Base-by-base conservation (phyloP, 1,284 basidiomycete species). In the Puccinia coronata region DNA sequence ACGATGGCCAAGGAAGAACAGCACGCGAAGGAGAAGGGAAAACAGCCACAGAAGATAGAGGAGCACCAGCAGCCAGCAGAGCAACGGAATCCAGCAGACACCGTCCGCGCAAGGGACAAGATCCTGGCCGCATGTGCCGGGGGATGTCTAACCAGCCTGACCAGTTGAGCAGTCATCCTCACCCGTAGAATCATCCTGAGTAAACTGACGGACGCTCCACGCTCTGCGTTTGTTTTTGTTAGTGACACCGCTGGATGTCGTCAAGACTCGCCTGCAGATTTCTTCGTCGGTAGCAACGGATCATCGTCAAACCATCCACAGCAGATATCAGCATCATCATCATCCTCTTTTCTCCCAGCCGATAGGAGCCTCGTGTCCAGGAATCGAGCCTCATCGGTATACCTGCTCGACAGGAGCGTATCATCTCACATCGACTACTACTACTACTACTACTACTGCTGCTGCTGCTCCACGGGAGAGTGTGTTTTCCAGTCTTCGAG, bases 171-270 rank as follows among this genome's bases (percentile, higher is more conserved):
- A 57, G 25, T 57, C n/a, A 57, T 57, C 55, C n/a, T 28, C n/a
- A 6, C 25, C 18, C 51, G 18, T 8, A 20, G n/a, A 53, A 53
- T 53, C 61, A 31, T 63, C 51, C n/a, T 53, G 51, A n/a, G 36
- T 5, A 23, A 16, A 28, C 41, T 67, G 63, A 47, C 11, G 20
- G n/a, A 20, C 11, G 20, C 8, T 55, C 53, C 51, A 31, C 16
- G 20, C 39, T 5, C 5, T 36, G 16, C 25, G 34, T 72, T 55
- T 28, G 2, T 55, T 53, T 23, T 12, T 18, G 16, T 31, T 31
- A 95, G 93, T 96, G 95, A 96, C 94, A 6, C 94, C 94, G 2
- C 95, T 96, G 85, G 94, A 96, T 86, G 93, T 96, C 79, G 90
- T 96, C 84, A 96, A 96, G 87, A 96, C 95, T 28, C 90, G 95